Evolutionary conservation across 768 basidiomycete genomes (phyloP), one percentile per base, ranked within the genome.

Genomic region (Obba rivulosa): DNA sequence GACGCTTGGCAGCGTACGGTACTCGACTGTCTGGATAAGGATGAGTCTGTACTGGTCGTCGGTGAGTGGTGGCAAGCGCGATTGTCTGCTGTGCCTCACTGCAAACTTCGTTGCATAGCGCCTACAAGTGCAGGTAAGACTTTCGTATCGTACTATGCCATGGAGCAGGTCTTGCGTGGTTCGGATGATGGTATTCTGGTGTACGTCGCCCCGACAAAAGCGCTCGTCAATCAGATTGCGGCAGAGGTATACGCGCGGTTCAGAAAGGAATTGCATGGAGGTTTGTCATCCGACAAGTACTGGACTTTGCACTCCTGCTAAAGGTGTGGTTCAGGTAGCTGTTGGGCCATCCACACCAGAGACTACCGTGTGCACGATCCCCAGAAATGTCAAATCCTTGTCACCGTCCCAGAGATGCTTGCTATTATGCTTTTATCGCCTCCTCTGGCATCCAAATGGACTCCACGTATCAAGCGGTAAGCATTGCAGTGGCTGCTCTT

Each of bases 111-210:
- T n/a, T n/a, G n/a, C n/a, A n/a, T 55, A 84, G 82, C 82, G 3
- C 83, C 83, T 0, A 85, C 82, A 1, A 82, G 81, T 62, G 83
- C 83, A 1, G 83, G 85, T 23, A 87, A 87, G 62, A 87, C 85
- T 0, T 87, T 87, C 57, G 85, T 87, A 37, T 83, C 82, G 2
- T 87, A 74, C 61, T 86, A 86, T 54, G 85, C 86, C 0, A 87
- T 87, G 85, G 83, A 85, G 60, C 76, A 77, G 52, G 68, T 85
- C 13, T 65, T 87, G 2, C 67, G 80, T 46, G 69, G 68, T 35
- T 81, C 81, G 0, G 80, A 87, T 56, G 76, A 85, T 37, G 83
- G 80, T 0, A 71, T 87, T 36, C 58, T 87, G 31, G 78, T 87
- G 17, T 87, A 87, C 59, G 75, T 87, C 37, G 85, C 85, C 0